These are phyloP conservation scores for Closterium sp. DNA, from an alignment of 139 green algal species.

Conservation along the genomic window DNA sequence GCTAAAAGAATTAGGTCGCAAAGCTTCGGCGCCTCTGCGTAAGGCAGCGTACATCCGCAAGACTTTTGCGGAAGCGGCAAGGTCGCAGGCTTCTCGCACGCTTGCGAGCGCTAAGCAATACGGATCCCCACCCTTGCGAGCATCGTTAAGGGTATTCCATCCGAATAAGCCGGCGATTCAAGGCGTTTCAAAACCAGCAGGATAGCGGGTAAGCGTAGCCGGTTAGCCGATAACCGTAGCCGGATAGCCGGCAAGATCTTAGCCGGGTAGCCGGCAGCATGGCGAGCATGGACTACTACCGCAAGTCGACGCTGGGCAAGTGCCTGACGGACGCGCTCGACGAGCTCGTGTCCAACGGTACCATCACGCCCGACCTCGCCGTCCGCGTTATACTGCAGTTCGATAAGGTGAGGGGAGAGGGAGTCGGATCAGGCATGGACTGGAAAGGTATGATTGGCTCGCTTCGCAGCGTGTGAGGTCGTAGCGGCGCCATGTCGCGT, in stretches of 20 bases:
- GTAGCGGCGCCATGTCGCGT: too few species aligned
- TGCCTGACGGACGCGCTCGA: constrained; percentile 53
- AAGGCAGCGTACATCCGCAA: neutral
- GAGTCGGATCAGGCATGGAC: too few species aligned
- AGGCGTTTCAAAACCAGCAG: neutral
- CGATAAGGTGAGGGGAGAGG: constrained; percentile 43
- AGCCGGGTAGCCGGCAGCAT: neutral
- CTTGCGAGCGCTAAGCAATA: too few species aligned
- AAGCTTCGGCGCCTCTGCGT: neutral
- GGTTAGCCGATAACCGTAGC: neutral
- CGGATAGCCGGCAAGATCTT: neutral
- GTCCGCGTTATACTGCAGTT: constrained; percentile 56
- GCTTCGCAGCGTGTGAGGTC: too few species aligned
- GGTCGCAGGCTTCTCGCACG: too few species aligned
- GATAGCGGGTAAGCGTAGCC: neutral
- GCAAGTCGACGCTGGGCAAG: constrained; percentile 51
- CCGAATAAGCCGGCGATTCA: neutral
- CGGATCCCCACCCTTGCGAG: neutral
- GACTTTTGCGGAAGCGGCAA: neutral
- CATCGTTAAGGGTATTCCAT: neutral
- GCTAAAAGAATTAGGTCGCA: neutral
- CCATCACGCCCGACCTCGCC: constrained; percentile 41
- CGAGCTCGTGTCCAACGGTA: constrained; percentile 42
- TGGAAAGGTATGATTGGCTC: too few species aligned
- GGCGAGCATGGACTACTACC: constrained; percentile 51